Evolutionary conservation across 2,329 filamentous ascomycete species (phyloP).

Genomic region (Amylocarpus encephaloides): DNA sequence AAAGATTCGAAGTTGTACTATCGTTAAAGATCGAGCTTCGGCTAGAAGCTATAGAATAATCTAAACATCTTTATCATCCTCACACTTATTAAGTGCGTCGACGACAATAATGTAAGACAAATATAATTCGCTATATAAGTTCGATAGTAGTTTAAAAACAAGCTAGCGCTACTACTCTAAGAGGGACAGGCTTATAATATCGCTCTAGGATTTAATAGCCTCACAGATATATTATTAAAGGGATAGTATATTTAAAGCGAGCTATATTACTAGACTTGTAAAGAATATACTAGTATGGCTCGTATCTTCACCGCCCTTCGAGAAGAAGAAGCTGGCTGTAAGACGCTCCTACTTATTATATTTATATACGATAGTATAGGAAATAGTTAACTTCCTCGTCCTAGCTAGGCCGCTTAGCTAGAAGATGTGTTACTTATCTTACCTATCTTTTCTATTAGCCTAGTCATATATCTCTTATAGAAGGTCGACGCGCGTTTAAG

Average conservation of each 20-base stretch:
- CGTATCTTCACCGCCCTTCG: no score
- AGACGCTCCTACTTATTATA: constrained; percentile 2
- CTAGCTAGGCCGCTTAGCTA: constrained; percentile 32
- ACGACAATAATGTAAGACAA: constrained; percentile 21
- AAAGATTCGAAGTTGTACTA: constrained; percentile 21
- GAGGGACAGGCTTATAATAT: constrained; percentile 25
- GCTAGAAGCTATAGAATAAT: constrained; percentile 10
- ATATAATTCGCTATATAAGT: constrained; percentile 3
- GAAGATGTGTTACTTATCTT: constrained; percentile 17
- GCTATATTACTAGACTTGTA: not conserved
- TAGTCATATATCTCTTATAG: constrained; percentile 21
- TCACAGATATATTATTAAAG: constrained; percentile 4
- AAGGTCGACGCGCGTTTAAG: constrained; percentile 24
- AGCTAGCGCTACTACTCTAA: constrained; percentile 39
- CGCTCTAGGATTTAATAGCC: constrained; percentile 3
- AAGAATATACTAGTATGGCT: no score
- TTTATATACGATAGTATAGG: constrained; percentile 17
- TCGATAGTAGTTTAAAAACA: constrained; percentile 35
- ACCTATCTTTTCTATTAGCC: constrained; percentile 13
- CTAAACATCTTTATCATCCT: constrained; percentile 13
- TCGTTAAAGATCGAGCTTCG: constrained; percentile 9
- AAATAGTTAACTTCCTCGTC: not conserved
- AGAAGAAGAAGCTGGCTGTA: not conserved
- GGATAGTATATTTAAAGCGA: constrained; percentile 2
- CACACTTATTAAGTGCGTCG: constrained; percentile 31